phyloP scores from a whole-genome alignment of 148 eudicot genomes.

The Rhododendron vialii region DNA sequence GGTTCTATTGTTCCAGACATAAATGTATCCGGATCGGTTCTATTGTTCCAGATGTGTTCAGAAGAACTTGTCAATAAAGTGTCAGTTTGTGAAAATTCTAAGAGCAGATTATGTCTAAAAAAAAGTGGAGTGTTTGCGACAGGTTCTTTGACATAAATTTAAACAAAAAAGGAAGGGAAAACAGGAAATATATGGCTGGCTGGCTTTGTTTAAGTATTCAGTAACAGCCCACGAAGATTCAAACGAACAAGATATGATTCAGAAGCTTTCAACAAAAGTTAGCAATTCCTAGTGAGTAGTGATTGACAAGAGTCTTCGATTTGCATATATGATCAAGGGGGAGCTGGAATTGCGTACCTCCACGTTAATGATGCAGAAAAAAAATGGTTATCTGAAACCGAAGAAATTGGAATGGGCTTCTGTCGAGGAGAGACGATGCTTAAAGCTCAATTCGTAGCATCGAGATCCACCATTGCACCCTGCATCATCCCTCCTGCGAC shows the following conservation, averaged over 20 bases:
- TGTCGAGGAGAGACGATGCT: neutral
- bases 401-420: neutral
- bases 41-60: too few relatives aligned
- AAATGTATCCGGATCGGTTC: too few relatives aligned
- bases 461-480: neutral
- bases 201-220: neutral
- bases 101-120: too few relatives aligned
- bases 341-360: neutral
- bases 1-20: too few relatives aligned
- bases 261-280: neutral
- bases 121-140: too few relatives aligned
- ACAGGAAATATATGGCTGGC: neutral
- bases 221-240: neutral
- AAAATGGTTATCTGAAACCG: neutral
- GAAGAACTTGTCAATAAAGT: too few relatives aligned
- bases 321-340: neutral
- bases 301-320: neutral
- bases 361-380: neutral
- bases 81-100: too few relatives aligned
- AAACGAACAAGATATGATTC: neutral
- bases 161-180: neutral
- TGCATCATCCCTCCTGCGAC: conserved; percentile 3
- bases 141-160: too few relatives aligned
- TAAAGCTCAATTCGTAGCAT: neutral
- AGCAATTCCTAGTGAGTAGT: neutral